phyloP scores from a whole-genome alignment of 108 stramenopile species.

The Phaeodactylum tricornutum region DNA sequence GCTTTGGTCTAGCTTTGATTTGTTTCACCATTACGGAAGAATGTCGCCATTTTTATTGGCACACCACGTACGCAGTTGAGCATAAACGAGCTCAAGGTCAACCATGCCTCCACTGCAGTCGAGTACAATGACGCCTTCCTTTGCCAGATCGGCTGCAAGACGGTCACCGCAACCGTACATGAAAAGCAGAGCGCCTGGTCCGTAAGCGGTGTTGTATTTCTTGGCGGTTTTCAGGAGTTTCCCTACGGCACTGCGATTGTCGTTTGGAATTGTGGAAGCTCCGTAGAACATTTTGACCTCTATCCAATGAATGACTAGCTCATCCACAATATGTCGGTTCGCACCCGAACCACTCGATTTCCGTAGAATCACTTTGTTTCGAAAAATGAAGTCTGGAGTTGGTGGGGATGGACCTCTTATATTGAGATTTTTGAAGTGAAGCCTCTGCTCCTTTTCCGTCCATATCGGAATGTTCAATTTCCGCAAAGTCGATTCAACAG shows the following conservation, averaged over 20 bases:
- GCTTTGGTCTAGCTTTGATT: too few species aligned
- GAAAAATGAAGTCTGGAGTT: slow-evolving; percentile 62
- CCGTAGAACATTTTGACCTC: slow-evolving; percentile 82
- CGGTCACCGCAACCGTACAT: slow-evolving; percentile 52
- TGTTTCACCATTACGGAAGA: slow-evolving; percentile 40
- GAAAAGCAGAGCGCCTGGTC: slow-evolving; percentile 56
- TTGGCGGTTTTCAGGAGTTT: slow-evolving; percentile 26
- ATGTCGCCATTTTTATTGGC: slow-evolving; percentile 40
- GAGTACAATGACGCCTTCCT: slow-evolving; percentile 43
- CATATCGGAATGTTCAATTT: slow-evolving; percentile 19
- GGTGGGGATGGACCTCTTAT: slow-evolving; percentile 10
- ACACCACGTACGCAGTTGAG: slow-evolving; percentile 58
- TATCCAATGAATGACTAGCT: slow-evolving; percentile 39
- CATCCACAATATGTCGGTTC: background rate
- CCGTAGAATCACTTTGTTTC: slow-evolving; percentile 14
- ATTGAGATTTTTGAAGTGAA: background rate
- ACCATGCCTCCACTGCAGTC: slow-evolving; percentile 32
- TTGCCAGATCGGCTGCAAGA: slow-evolving; percentile 34
- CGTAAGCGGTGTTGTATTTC: slow-evolving; percentile 42
- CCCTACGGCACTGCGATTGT: slow-evolving; percentile 50
- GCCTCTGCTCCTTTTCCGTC: slow-evolving; percentile 52
- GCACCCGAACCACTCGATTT: background rate
- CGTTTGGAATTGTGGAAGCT: slow-evolving; percentile 49
- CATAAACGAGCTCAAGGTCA: slow-evolving; percentile 24
- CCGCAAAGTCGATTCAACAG: slow-evolving; percentile 29